Base-by-base conservation (phyloP, 345 rosid genomes). In the Bruguiera gymnorhiza region DNA sequence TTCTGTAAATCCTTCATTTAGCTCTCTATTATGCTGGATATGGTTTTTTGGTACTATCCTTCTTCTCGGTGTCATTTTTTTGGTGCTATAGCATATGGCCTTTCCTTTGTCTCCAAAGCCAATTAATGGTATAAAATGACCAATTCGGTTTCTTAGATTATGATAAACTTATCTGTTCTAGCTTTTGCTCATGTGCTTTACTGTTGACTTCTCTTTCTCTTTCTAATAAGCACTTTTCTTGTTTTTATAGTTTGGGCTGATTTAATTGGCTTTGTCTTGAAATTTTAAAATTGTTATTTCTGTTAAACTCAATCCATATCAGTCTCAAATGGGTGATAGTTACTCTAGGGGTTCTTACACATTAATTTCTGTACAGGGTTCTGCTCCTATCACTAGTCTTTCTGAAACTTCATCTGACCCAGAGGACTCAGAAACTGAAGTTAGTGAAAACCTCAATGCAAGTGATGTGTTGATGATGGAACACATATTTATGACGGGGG, bases 321-420 rank as follows among this genome's bases (percentile, higher is more conserved):
- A 18, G 15, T 43, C 50, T 43, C 50, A 43, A 18, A 43, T 43
- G 50, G 50, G 13, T 43, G 50, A 43, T 43, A 3, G 19, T 43
- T 43, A 13, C 50, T 43, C 50, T 4, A 3, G 50, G 50, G 50
- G 30, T 20, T 59, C 57, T 70, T 56, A 72, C 15, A 16, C 67
- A 59, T 43, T 43, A 68, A 57, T 56, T 76, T 71, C 54, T 19
- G 6, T 72, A 66, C 89, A 95, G 99, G 89, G 77, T 73, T 84
- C 96, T 73, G 96, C 92, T 64, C 93, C 97, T 62, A 83, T 95
- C 58, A 72, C 88, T 43, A 73, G 85, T 84, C 89, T 95, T 69
- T 86, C 98, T 76, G 98, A 92, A 81, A 82, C 97, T 66, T 92
- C 99, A 54, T 91, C 96, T 3, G 97, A 89, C 70, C 69, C 80